Evolutionary conservation across 2,329 filamentous ascomycete genomes (phyloP).

Genomic region (Daldinia eschscholtzii): DNA sequence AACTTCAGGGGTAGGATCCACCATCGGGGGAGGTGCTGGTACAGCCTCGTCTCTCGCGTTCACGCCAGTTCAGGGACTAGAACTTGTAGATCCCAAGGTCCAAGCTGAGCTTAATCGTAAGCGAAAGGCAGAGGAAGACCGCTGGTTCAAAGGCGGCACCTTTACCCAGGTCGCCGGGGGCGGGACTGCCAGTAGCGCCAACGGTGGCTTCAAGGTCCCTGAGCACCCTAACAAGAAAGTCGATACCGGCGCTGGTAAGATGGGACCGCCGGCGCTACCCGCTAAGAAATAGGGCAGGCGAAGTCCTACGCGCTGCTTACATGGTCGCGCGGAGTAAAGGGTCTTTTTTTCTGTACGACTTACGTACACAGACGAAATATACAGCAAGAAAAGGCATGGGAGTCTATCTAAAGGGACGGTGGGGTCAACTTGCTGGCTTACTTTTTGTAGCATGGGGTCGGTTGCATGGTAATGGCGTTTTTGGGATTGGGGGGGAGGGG

Average conservation of each 20-base stretch:
- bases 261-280: constrained; percentile 50
- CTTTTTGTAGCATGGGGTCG: constrained; percentile 21
- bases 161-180: constrained; percentile 85
- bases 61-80: constrained; percentile 92
- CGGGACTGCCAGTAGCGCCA: constrained; percentile 52
- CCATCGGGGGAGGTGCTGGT: constrained; percentile 73
- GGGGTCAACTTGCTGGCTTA: constrained; percentile 21
- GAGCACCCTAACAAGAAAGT: constrained; percentile 80
- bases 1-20: constrained; percentile 83
- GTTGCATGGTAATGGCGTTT: constrained; percentile 37
- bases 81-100: constrained; percentile 93
- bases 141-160: constrained; percentile 97
- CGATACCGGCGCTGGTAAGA: constrained; percentile 72
- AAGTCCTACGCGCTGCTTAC: constrained; percentile 2
- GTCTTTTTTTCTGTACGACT: constrained; percentile 13
- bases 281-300: constrained; percentile 43
- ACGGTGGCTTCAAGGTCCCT: constrained; percentile 85
- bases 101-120: constrained; percentile 90
- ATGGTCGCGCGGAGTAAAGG: constrained; percentile 12
- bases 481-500: constrained; percentile 5
- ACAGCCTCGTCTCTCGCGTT: constrained; percentile 92
- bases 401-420: constrained; percentile 20
- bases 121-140: constrained; percentile 91
- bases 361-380: constrained; percentile 3
- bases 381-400: constrained; percentile 16